A percentile compares a stretch with the other conserved stretches of the same genome.
Evolutionary conservation across 371 early-diverging fungal genomes (phyloP).

Genomic region (Mortierella sp.): DNA sequence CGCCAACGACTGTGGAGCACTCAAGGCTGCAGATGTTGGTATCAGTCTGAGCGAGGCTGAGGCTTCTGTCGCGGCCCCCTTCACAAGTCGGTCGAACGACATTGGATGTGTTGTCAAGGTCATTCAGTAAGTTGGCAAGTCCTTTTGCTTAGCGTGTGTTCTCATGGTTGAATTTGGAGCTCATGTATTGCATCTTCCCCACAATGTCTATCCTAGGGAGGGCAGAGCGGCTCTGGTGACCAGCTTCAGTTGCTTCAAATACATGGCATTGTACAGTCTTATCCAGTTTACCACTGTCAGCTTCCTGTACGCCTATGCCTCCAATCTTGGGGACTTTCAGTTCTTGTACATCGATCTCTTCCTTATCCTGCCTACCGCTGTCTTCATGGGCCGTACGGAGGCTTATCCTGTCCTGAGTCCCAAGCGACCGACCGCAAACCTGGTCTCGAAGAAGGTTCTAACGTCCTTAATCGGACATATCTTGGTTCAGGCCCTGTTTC

Average conservation of each 20-base stretch:
- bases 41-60: slow-evolving; percentile 97
- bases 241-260: slow-evolving; percentile 97
- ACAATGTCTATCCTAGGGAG: slow-evolving; percentile 80
- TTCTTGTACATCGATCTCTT: slow-evolving; percentile 92
- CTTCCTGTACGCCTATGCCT: slow-evolving; percentile 85
- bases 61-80: slow-evolving; percentile 97
- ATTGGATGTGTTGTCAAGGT: slow-evolving; percentile 93
- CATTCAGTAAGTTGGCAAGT: slow-evolving; percentile 66
- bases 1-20: slow-evolving; percentile 99
- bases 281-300: slow-evolving; percentile 91
- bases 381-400: slow-evolving; percentile 87
- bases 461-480: slow-evolving; percentile 91
- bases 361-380: slow-evolving; percentile 90
- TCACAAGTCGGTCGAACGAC: slow-evolving; percentile 89
- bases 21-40: slow-evolving; percentile 98
- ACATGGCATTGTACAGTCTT: slow-evolving; percentile 92
- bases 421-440: slow-evolving; percentile 91
- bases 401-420: slow-evolving; percentile 75
- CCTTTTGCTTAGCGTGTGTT: not conserved
- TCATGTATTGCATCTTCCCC: too few species aligned
- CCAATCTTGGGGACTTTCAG: slow-evolving; percentile 92
- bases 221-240: slow-evolving; percentile 99
- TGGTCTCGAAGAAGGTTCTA: slow-evolving; percentile 90
- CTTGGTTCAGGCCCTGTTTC: slow-evolving; percentile 79
- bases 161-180: too few species aligned